Evolutionary conservation across 2,329 filamentous ascomycete species (phyloP), one percentile per base, ranked within the genome.

Genomic region (Tricladium varicosporioides): DNA sequence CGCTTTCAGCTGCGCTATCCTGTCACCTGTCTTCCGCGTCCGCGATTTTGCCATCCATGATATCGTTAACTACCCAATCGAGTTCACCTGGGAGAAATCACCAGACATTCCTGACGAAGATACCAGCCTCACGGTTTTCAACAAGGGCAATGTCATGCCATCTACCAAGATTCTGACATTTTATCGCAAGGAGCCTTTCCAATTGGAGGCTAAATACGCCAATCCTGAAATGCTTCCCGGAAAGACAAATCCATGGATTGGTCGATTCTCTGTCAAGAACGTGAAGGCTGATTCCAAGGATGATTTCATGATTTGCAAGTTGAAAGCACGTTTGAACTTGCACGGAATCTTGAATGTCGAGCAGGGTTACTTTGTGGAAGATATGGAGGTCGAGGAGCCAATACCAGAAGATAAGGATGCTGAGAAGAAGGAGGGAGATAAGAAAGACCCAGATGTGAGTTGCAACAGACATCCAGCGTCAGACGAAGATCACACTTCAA

Each of bases 221-320:
- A 89, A 93, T 70, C 89, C 92, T 16, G 91, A 96, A 47, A 76
- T 82, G 54, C 85, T 99, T 8, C 94, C 94, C 15, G 92, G 92
- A 69, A 95, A 93, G 81, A 81, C 88, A 61, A 91, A 91, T 73
- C 90, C 94, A 48, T 97, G 93, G 89, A 97, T 99, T 66, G 94
- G 94, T 56, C 87, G 91, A 63, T 99, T 99, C 80, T 96, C 92
- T 44, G 92, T 99, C 74, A 99, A 99, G 84, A 90, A 89, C 47
- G 93, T 99, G 71, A 92, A 97, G 83, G 88, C 91, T 43, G 91
- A 96, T 71, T 84, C 87, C 65, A 92, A 94, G 73, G 91, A 95
- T 59, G 94, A 97, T 73, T 99, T 97, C 75, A 97, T 99, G 93
- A 95, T 97, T 70, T 99, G 94, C 88, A 99, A 99, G 81, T 87